Conservation (phyloP, 148 eudicot species). For the Fallopia convolvulus region DNA sequence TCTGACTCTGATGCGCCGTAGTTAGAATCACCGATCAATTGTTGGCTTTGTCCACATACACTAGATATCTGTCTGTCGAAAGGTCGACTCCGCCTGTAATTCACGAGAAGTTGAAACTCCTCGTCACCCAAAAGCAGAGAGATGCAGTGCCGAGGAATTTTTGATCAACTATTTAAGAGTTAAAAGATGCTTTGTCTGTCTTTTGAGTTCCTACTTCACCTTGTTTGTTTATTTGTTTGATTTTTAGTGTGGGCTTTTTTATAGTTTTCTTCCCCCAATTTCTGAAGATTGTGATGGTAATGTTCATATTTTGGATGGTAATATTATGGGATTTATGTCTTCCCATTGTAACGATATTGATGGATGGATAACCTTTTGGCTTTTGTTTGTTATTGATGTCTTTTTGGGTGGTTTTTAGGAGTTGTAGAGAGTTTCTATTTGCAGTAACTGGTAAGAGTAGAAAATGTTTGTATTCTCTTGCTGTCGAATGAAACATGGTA, state of each 20-base stretch:
- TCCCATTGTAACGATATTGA: neutral
- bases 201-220: neutral
- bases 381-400: neutral
- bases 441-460: neutral
- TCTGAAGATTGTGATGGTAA: neutral
- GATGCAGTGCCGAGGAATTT: no score
- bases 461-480: constrained; percentile 83
- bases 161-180: neutral
- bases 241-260: neutral
- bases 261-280: neutral
- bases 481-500: constrained; percentile 80
- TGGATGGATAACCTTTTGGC: neutral
- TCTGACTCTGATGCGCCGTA: no score
- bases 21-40: no score
- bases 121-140: no score
- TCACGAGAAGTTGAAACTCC: no score
- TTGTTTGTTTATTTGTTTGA: constrained; percentile 1
- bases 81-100: no score
- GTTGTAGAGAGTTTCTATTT: neutral
- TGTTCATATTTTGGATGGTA: neutral
- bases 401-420: neutral
- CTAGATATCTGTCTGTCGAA: no score
- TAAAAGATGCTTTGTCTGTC: neutral
- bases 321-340: neutral
- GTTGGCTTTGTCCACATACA: no score